Base-by-base conservation (phyloP, 2,329 filamentous ascomycete species). In the Saccharata proteae region DNA sequence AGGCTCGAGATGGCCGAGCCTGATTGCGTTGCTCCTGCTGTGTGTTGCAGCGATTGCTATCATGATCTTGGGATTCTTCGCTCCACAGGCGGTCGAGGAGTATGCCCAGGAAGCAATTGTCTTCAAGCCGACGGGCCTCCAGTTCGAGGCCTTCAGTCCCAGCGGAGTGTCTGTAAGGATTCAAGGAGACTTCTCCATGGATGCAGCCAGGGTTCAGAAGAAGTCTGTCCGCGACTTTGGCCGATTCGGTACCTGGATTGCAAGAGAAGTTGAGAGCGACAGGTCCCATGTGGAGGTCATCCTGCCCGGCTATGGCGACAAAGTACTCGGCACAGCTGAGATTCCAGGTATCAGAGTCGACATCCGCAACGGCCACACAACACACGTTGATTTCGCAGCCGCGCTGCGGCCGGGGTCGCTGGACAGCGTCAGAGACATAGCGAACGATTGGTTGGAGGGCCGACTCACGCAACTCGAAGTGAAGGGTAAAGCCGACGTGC, bases 391-490 rank as follows among this genome's bases (percentile, higher is more conserved):
- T 45, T 77, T 96, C 43, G 57, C 90, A 33, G 71, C 80, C 24
- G 76, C 90, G 38, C 57, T 96, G 22, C 62, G 69, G 21, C 79
- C 84, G 16, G 86, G 85, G 17, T 73, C 85, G 45, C 62, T 82
- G 10, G 74, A 85, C 33, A 78, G 77, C 5, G 74, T 94, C 43
- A 77, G 82, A 37, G 70, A 69, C 37, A 70, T 96, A 40, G 84
- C 82, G 27, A 84, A 90, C 51, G 80, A 93, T 53, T 96, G 84
- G 77, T 61, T 98, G 38, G 75, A 81, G 32, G 85, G 86, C 22
- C 77, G 74, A 32, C 62, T 96, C 36, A 69, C 74, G 8, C 65
- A 69, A 35, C 59, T 98, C 35, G 73, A 70, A 38, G 62, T 96
- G 10, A 67, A 76, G 33, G 88, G 80, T 25, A 79, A 77, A 46